Evolutionary conservation across 2,329 filamentous ascomycete genomes (phyloP), one percentile per base, ranked within the genome.

Genomic region (Phialophora verrucosa): DNA sequence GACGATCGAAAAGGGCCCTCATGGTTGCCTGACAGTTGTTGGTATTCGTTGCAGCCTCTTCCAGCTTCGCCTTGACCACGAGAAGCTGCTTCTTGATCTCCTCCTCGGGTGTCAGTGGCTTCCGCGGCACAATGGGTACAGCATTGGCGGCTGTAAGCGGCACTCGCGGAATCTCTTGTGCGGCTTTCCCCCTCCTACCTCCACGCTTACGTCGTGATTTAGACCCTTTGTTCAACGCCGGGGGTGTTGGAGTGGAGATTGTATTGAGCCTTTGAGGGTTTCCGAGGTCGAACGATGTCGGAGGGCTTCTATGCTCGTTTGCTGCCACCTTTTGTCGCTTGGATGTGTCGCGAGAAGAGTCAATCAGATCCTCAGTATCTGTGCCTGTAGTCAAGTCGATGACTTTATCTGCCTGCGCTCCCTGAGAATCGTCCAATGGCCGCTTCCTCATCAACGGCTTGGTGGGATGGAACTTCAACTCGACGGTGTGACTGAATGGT

Each of bases 1-100:
- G 31, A 14, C n/a, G 25, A 55, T 70, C 69, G 27, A 68, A 70
- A 35, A 68, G 54, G 17, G 49, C 42, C 59, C 61, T 70, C 69
- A 70, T 70, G 3, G 64, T 53, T 42, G 27, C 57, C 32, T 70
- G 69, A 50, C 69, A 68, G n/a, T 27, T 61, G 38, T 67, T 65
- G 35, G 69, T 67, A 29, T 29, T 60, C 25, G 47, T 64, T 31
- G 53, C 51, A 6, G 64, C 59, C 35, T 66, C 58, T 35, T 65
- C 56, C 10, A 70, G 54, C 29, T 62, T 66, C n/a, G 42, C 35
- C 49, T 70, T 70, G 55, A 70, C 66, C 10, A 63, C 23, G 4
- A 53, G 55, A 8, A 70, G 27, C 44, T 66, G 61, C 56, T 63
- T 63, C 27, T 49, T 54, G 47, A 68, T 63, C 20, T 60, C 51